Base-by-base conservation (phyloP, 345 rosid genomes). In the Salix udensis region DNA sequence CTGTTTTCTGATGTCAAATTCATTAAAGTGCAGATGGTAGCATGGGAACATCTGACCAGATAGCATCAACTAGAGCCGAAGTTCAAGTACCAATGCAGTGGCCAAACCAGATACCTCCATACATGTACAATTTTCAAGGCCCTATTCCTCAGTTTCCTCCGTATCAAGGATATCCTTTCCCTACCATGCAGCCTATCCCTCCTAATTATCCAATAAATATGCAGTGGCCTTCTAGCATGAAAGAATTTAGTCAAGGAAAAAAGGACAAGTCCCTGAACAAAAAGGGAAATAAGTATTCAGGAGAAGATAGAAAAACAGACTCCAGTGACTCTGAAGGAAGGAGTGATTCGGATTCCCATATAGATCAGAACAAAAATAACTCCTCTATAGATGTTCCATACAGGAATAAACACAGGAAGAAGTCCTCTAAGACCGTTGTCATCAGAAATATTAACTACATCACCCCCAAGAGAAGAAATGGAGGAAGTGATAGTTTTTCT, bases 391-490 rank as follows among this genome's bases (percentile, higher is more conserved):
- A 84, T 74, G 78, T 77, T 44, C 48, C 81, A 52, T 71, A 79
- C 69, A 76, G 77, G 85, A 88, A 81, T 78, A 89, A 87, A 48
- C 82, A 84, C 73, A 85, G 81, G 85, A 90, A 87, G 86, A 88
- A 86, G 75, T 82, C 85, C 34, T 90, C 97, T 19, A 88, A 86
- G 72, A 94, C 90, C 6, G 94, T 91, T 1, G 91, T 94, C 67
- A 94, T 94, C 77, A 91, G 92, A 10, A 94, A 94, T 70, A 94
- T 94, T 46, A 91, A 94, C 83, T 94, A 91, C 88, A 91, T 91
- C 76, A 88, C 98, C 0, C 92, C 98, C 2, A 87, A 89, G 81
- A 89, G 86, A 84, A 88, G 90, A 81, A 89, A 84, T 34, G 88
- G 75, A 76, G 94, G 88, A 67, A 82, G 68, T 23, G 76, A 37